Base-by-base conservation (phyloP, 2,329 filamentous ascomycete genomes). In the Diaporthe velutina region DNA sequence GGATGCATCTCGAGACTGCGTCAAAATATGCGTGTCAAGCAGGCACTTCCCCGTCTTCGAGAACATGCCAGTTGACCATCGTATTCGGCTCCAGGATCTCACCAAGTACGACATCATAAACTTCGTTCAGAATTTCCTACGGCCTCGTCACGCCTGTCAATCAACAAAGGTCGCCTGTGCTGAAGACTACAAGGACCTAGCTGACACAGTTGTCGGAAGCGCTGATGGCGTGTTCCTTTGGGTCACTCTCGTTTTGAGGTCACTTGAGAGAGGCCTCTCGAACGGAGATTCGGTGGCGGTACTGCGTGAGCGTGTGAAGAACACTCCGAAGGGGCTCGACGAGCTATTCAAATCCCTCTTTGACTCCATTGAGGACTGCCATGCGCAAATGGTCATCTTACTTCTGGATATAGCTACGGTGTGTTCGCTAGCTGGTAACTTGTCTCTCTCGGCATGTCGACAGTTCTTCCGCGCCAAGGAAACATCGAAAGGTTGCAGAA, bases 101-200 rank as follows among this genome's bases (percentile, higher is more conserved):
- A 58, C 55, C 9, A 22, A 38, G 33, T 38, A 58, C 33, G 55
- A 58, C 33, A 58, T 58, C 13, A n/a, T 40, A 19, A 15, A 40
- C 19, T 58, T 40, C 19, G 55, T 38, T 10, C 33, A 33, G 30
- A n/a, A 58, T 7, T n/a, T 19, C 4, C 33, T 38, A 12, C 7
- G 3, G 2, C 7, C 0, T 38, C 7, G 13, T 7, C 17, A 25
- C 1, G 9, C 0, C 1, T 25, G 12, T 5, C 17, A 5, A 13
- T 1, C 55, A 19, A 6, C 38, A 1, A 13, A 12, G 33, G 15
- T 4, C 5, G 30, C 13, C 7, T 22, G 22, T 30, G 0, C 9
- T 4, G 10, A 35, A 17, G 33, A 38, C 19, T 38, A 1, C 19
- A 2, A 15, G 19, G 4, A 40, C 10, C 22, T 58, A 1, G 8